A percentile compares a stretch with the other conserved stretches of the same genome.
phyloP scores from a whole-genome alignment of 768 basidiomycete species.

The Auricularia cornea region DNA sequence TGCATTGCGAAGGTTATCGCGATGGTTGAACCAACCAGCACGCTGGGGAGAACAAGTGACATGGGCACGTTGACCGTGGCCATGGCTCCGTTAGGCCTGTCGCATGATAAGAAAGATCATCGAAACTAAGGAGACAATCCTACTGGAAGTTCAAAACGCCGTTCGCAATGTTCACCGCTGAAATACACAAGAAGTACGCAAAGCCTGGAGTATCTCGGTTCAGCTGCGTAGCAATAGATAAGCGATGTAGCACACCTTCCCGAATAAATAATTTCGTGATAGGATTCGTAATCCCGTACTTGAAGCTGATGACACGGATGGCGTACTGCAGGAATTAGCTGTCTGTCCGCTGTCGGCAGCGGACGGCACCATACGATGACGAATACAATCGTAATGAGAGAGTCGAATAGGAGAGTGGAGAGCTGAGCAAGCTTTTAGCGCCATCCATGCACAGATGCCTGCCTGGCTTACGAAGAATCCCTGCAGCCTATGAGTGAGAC shows the following conservation, averaged over 20 bases:
- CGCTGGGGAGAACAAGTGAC: background rate
- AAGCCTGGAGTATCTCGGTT: background rate
- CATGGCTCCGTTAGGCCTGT: background rate
- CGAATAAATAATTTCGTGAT: background rate
- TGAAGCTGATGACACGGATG: background rate
- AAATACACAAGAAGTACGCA: background rate
- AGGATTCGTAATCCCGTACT: background rate
- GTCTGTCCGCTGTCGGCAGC: no score
- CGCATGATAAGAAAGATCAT: background rate
- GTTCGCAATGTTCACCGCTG: background rate
- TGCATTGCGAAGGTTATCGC: background rate
- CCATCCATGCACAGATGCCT: background rate
- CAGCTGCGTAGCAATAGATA: background rate
- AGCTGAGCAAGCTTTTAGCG: background rate
- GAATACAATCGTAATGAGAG: background rate
- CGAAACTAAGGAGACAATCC: background rate
- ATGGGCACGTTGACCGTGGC: background rate
- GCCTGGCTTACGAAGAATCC: background rate
- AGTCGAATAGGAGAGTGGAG: background rate
- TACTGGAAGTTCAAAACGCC: background rate
- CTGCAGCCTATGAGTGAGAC: background rate
- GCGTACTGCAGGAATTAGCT: background rate
- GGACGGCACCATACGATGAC: background rate
- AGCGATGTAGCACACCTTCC: background rate
- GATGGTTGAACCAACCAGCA: background rate